Evolutionary conservation across 2,329 filamentous ascomycete species (phyloP), one percentile per base, ranked within the genome.

Genomic region (Lecanicillium sp.): DNA sequence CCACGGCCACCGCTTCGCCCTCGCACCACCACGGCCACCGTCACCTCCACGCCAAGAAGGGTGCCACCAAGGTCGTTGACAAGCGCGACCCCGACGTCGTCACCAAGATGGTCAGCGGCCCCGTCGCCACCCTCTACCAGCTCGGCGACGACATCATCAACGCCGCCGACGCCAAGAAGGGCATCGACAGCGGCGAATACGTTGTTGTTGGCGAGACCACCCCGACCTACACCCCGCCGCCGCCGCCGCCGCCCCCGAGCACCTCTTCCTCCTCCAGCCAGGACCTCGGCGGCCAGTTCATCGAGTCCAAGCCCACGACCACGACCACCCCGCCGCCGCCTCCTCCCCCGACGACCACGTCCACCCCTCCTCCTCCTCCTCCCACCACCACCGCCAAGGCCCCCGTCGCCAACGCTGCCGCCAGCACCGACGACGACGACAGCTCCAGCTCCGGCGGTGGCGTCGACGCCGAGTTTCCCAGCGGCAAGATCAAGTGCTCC

Each of bases 141-240:
- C 71, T 90, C 46, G 79, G 85, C 52, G 84, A 83, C 52, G 58
- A 81, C 60, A 54, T 70, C 27, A 75, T 95, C 56, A 71, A 73
- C 45, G 67, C 77, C 51, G 67, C 77, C 0, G 77, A 89, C 51
- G 89, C 89, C 46, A 76, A 84, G 68, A 63, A 78, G 48, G 88
- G 89, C 54, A 75, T 97, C 57, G 69, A 76, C 49, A 77, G 84
- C 52, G 86, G 89, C 44, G 77, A 79, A 39, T 93, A 81, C 70
- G 73, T 84, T 39, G 70, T 86, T 41, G 71, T 85, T 38, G 78
- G 80, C 55, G 78, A 81, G 61, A 71, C 75, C 37, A 68, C 68
- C 12, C 78, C 78, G 41, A 74, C 73, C 36, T 78, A 77, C 56
- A 64, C 60, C 35, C 62, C 73, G n/a, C 71, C 70, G 6, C 64